phyloP scores from a whole-genome alignment of 345 rosid species.

The Acer yangbiense region DNA sequence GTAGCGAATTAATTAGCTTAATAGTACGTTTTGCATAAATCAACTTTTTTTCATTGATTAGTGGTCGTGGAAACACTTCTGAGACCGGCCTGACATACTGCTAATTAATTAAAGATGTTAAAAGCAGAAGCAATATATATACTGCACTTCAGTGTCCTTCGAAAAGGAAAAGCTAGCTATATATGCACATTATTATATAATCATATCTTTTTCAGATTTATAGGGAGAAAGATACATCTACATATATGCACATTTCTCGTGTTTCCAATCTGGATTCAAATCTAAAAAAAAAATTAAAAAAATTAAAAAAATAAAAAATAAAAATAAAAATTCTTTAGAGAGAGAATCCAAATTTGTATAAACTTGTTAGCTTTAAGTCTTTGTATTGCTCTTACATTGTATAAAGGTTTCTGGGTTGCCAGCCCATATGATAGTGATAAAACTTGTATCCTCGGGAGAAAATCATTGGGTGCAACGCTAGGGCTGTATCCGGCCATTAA shows the following conservation, averaged over 20 bases:
- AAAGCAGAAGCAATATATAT: neutral
- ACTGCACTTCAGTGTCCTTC: neutral
- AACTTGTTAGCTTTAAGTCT: neutral
- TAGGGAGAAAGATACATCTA: neutral
- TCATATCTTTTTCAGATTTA: conserved; percentile 7
- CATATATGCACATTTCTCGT: neutral
- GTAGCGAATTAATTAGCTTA: no score
- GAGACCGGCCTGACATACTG: neutral
- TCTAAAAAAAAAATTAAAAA: no score
- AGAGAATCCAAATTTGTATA: neutral
- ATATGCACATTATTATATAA: conserved; percentile 7
- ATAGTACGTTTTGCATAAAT: no score
- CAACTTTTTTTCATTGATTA: neutral
- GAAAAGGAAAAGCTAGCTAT: neutral
- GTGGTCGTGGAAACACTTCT: neutral
- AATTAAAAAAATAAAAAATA: no score
- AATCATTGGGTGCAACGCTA: no score
- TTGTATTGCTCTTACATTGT: neutral
- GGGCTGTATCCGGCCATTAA: no score
- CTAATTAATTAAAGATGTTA: neutral
- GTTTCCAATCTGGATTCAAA: conserved; percentile 13
- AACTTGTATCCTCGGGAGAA: neutral
- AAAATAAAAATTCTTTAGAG: neutral
- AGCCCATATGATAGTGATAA: neutral
- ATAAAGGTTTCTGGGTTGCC: conserved; percentile 6